Percentiles rank a stretch among this genome's conserved stretches.
phyloP scores from a whole-genome alignment of 495 filamentous ascomycete genomes.

The Xylaria castorea region DNA sequence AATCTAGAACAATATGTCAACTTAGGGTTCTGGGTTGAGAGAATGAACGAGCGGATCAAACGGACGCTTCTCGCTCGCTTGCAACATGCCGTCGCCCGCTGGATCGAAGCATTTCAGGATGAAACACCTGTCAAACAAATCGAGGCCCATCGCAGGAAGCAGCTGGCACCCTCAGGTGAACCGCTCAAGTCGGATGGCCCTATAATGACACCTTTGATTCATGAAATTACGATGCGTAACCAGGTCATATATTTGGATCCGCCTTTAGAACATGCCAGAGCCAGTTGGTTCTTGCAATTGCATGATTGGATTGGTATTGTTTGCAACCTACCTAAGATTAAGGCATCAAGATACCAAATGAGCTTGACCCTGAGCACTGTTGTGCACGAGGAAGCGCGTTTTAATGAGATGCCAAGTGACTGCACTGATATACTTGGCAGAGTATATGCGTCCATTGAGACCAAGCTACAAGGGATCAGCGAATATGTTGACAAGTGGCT shows the following conservation, averaged over 20 bases:
- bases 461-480: conserved; percentile 75
- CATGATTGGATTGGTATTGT: conserved; percentile 92
- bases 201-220: conserved; percentile 71
- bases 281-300: conserved; percentile 91
- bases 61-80: conserved; percentile 76
- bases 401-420: conserved; percentile 82
- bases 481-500: conserved; percentile 95
- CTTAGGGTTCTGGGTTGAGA: conserved; percentile 82
- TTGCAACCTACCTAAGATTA: conserved; percentile 89
- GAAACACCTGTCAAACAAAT: conserved; percentile 57
- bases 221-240: conserved; percentile 95
- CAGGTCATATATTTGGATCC: conserved; percentile 96
- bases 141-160: conserved; percentile 47
- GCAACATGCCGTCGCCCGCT: conserved; percentile 77
- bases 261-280: conserved; percentile 87
- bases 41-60: conserved; percentile 85
- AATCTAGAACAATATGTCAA: conserved; percentile 96
- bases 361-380: conserved; percentile 67
- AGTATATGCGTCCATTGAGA: conserved; percentile 82
- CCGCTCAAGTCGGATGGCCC: conserved; percentile 55
- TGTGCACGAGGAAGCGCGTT: conserved; percentile 71
- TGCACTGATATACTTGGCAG: conserved; percentile 78
- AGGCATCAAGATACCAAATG: conserved; percentile 94
- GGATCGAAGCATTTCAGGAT: conserved; percentile 82
- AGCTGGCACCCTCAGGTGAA: conserved; percentile 48